Evolutionary conservation across 768 basidiomycete species (phyloP).

Genomic region (Leccinellum albellum): DNA sequence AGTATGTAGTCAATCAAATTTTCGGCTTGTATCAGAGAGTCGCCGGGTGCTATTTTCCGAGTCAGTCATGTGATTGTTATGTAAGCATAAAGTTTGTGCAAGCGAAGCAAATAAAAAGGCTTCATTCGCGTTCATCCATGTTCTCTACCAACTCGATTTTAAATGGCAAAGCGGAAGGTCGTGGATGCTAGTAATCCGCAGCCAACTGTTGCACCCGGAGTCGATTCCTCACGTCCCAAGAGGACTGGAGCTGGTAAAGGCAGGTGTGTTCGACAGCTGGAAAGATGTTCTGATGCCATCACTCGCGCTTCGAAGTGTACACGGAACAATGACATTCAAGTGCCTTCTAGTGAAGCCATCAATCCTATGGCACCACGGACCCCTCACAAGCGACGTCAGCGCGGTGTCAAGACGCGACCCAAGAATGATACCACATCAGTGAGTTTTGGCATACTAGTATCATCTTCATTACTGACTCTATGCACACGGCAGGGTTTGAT

Average conservation of each 20-base stretch:
- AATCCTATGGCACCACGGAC: background rate
- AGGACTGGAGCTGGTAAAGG: background rate
- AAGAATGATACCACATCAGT: background rate
- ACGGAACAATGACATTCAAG: background rate
- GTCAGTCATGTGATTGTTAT: too few relatives aligned
- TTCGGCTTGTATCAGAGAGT: too few relatives aligned
- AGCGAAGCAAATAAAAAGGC: too few relatives aligned
- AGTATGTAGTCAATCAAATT: too few relatives aligned
- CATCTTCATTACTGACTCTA: background rate
- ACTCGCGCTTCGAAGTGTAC: background rate
- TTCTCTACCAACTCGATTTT: too few relatives aligned
- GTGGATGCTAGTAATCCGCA: background rate
- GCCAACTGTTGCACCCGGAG: too few relatives aligned
- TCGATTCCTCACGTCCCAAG: too few relatives aligned
- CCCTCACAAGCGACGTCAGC: background rate
- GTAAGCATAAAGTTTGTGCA: too few relatives aligned
- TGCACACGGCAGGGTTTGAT: background rate
- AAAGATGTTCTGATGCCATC: background rate
- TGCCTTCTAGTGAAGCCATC: background rate
- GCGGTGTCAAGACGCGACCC: background rate
- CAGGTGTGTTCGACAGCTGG: background rate
- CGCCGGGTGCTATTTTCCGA: too few relatives aligned
- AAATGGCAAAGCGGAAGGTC: background rate
- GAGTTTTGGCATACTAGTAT: background rate
- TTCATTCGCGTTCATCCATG: too few relatives aligned